Evolutionary conservation across 202 grass and related monocot species (phyloP), one percentile per base, ranked within the genome.

Genomic region (Carex sylvatica): DNA sequence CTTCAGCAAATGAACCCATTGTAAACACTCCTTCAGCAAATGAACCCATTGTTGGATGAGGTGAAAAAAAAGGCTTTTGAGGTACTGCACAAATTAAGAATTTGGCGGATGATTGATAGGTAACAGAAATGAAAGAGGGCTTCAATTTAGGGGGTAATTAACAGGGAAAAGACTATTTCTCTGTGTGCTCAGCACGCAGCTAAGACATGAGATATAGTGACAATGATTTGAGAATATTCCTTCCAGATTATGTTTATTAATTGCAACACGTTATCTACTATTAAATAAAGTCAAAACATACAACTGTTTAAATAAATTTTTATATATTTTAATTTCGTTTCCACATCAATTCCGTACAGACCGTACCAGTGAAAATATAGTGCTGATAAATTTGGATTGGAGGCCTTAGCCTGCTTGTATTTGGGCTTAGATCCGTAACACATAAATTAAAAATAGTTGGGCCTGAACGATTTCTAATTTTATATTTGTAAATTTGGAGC

Each of bases 181-280:
- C 49, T 74, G 23, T 75, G 71, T 28, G 28, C 71, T 75, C 71
- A 74, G 22, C 70, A 74, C 70, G 44, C 22, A 16, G 44, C 23
- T 52, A 1, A 74, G 19, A 74, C 13, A 74, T 46, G 13, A 74
- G 20, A 74, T 44, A 9, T 74, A 16, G 70, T 74, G 44, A 28
- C 13, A 55, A 65, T 14, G 47, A 75, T 55, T 49, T 54, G 3
- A 33, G 47, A 8, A 75, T 75, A 75, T 75, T 75, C 71, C 49
- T 75, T 55, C 14, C 7, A 11, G 18, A 55, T 30, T 9, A 75
- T 75, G 51, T 75, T 30, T 55, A 55, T 74, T 55, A 75, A 55
- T 55, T 75, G 14, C 71, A 15, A 75, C 44, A 55, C 55, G 71
- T 55, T 19, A 54, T 55, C 46, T 12, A 12, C 46, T 75, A 75